Evolutionary conservation across 129 eudicot genomes (phyloP), one percentile per base, ranked within the genome.

Genomic region (Lactuca saligna): DNA sequence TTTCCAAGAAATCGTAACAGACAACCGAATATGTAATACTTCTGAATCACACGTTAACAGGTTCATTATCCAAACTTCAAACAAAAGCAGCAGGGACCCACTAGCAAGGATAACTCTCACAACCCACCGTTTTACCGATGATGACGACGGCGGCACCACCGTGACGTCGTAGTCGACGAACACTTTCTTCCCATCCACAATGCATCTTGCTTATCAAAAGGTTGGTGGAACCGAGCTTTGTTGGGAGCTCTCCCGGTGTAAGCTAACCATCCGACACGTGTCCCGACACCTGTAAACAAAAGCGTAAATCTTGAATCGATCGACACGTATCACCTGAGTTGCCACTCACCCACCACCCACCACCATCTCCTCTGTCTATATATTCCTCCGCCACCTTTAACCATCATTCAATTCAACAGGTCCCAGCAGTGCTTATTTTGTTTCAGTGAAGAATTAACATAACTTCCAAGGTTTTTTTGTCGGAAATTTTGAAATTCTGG

Each of bases 101-200:
- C 66, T 42, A 55, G 42, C 60, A 37, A 56, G 5, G 79, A 74
- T 74, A 74, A 64, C 78, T 57, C 65, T 65, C 79, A 65, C 79
- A 55, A 64, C 72, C 58, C 65, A 64, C 63, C 50, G 54, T 9
- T 39, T 61, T 11, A 17, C 17, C 51, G 32, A 50, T 35, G 50
- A 51, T 49, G 63, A 53, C 64, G 70, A 46, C 71, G 57, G 44
- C 54, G 39, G 14, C 58, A 56, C 71, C 70, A 64, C 65, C 58
- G 57, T 64, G 57, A 44, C 65, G 62, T 55, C 71, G 13, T 25
- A 25, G 29, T 6, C 78, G 33, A 14, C 63, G 54, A 53, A 31
- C 56, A 44, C 66, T 15, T 14, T 41, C 66, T 11, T 39, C 74
- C 31, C 29, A 46, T 44, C 50, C 16, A 58, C 44, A 41, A 17